Evolutionary conservation across 225 moss, liverwort and hornwort genomes (phyloP), one percentile per base, ranked within the genome.

Genomic region (Marchantia polymorpha): DNA sequence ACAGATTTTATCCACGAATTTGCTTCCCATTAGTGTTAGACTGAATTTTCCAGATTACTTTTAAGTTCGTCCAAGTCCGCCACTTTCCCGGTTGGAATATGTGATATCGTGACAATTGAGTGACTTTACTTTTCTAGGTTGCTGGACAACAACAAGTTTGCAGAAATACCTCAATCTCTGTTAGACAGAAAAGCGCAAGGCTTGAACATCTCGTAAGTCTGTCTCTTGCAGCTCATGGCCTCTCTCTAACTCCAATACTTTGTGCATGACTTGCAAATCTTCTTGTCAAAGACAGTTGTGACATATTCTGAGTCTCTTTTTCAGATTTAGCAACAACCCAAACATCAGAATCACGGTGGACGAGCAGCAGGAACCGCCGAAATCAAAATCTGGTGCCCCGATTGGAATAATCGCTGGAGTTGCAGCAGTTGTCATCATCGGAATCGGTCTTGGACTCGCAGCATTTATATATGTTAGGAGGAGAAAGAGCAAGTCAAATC

Each of bases 141-240:
- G 12, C 63, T 77, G 63, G 39, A 77, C 56, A 64, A 77, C 64
- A 77, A 77, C 25, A 23, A 23, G 10, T 64, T 77, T 14, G 50
- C 47, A 12, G 77, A 13, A 23, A 48, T 77, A 64, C 77, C 77
- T 10, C 64, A 58, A 47, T 49, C 10, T 49, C 23, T 77, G 13
- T 4, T 56, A 27, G 58, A 75, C 2, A 4, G 60, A 22, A 48
- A 31, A 12, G 12, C 12, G 17, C 7, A 69, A 39, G 75, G 39
- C 22, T 64, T 77, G 77, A 63, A 77, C 23, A 46, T 77, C 26
- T 47, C 64, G 77, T 77, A 51, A 64, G 77, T 79, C 17, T 0
- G 20, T 16, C 6, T 7, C 4, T 77, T 58, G 27, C 17, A 58
- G 27, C 16, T 9, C 58, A 12, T 51, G 16, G 46, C 9, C 16